These are phyloP conservation scores for Eucalyptus polyanthemos DNA, from an alignment of 345 rosid species.

Conservation along the genomic window DNA sequence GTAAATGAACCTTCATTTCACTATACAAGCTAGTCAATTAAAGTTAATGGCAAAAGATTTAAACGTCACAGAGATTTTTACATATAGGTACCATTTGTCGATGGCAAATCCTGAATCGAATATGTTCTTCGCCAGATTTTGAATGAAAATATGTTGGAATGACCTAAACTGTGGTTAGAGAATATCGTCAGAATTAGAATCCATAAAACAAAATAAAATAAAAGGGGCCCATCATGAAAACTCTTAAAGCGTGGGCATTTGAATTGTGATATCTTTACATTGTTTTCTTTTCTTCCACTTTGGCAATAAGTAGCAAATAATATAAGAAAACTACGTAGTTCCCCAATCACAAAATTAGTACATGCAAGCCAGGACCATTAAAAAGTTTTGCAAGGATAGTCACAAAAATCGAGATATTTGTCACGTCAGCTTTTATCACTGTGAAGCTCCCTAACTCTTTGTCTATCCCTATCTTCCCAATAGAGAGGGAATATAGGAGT, in stretches of 20 bases:
- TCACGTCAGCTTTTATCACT: accelerated
- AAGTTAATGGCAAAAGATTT: not conserved
- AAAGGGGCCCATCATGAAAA: not conserved
- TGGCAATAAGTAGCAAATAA: not conserved
- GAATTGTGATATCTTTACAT: not conserved
- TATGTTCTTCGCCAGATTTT: not conserved
- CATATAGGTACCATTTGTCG: not conserved
- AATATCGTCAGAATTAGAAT: not conserved
- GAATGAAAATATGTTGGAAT: not conserved
- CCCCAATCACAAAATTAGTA: not conserved
- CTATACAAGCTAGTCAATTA: not conserved
- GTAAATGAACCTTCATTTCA: not conserved
- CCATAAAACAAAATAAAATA: no score
- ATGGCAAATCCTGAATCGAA: not conserved
- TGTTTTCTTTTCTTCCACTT: not conserved
- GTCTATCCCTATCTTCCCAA: accelerated
- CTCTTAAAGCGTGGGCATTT: not conserved
- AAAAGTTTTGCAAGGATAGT: not conserved
- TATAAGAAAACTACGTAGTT: not conserved
- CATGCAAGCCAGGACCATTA: not conserved
- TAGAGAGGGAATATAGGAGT: no score
- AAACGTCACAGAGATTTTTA: not conserved
- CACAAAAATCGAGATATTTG: not conserved
- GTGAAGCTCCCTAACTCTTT: accelerated
- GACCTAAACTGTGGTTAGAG: not conserved